A percentile compares a stretch with the other conserved stretches of the same genome.
Conservation (phyloP, 148 eudicot species). For the Euryodendron excelsum region DNA sequence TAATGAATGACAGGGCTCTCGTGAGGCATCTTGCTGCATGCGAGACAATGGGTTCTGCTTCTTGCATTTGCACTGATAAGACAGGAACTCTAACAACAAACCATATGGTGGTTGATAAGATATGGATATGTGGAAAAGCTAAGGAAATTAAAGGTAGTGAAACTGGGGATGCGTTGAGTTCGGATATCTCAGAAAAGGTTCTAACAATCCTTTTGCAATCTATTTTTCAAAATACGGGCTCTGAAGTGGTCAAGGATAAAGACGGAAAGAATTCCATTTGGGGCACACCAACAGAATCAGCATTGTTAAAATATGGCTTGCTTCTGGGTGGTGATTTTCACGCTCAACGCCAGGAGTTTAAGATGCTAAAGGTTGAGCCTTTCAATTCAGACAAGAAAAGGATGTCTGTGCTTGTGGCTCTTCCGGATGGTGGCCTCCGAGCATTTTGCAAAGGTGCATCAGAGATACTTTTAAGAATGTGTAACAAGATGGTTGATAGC, state of each 20-base stretch:
- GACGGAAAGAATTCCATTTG: constrained; percentile 24
- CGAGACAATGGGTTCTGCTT: constrained; percentile 43
- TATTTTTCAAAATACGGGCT: constrained; percentile 25
- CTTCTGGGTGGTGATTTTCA: constrained; percentile 31
- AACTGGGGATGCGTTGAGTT: background rate
- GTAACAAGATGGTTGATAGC: constrained; percentile 22
- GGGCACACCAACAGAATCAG: constrained; percentile 36
- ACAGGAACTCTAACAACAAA: constrained; percentile 37
- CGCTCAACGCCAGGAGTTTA: constrained; percentile 19
- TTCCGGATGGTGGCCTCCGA: constrained; percentile 18
- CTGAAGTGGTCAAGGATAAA: constrained; percentile 26
- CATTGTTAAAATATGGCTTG: constrained; percentile 32
- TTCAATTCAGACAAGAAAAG: constrained; percentile 35
- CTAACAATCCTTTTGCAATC: constrained; percentile 23
- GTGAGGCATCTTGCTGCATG: constrained; percentile 34
- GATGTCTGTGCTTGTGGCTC: constrained; percentile 32
- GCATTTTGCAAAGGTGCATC: constrained; percentile 40
- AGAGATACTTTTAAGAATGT: constrained; percentile 26
- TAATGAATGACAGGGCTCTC: constrained; percentile 33
- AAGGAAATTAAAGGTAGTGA: constrained; percentile 12
- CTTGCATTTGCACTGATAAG: constrained; percentile 34
- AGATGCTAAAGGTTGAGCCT: constrained; percentile 31
- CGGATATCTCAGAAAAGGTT: constrained; percentile 8
- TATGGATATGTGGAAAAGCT: constrained; percentile 27
- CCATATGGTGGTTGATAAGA: constrained; percentile 31